Percentiles rank a stretch among this genome's conserved stretches.
Conservation (phyloP, 768 basidiomycete genomes). For the Clavulina sp. region DNA sequence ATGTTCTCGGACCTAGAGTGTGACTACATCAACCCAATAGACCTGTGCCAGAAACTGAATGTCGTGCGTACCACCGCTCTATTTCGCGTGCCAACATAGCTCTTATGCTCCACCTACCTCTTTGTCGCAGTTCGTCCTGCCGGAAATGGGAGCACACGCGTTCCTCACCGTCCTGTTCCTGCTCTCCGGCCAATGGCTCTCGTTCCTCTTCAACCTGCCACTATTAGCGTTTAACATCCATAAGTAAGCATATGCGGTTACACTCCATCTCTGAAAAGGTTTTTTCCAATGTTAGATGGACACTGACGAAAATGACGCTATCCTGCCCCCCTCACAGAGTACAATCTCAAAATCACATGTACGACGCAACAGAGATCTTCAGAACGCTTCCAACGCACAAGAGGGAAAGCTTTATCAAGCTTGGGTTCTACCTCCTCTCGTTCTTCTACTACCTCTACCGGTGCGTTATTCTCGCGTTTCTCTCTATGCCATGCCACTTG, state of each 20-base stretch:
- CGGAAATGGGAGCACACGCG: conserved; percentile 90
- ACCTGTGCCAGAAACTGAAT: conserved; percentile 98
- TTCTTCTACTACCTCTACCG: conserved; percentile 87
- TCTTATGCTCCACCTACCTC: neutral
- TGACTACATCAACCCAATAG: conserved; percentile 99
- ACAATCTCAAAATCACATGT: conserved; percentile 88
- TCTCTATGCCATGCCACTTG: conserved; percentile 2
- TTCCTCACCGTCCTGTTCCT: conserved; percentile 83
- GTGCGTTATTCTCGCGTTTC: conserved; percentile 27
- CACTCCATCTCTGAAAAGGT: neutral
- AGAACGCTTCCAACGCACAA: conserved; percentile 85
- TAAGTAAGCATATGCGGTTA: conserved; percentile 45
- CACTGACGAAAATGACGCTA: neutral
- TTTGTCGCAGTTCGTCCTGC: conserved; percentile 68
- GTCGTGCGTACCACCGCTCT: conserved; percentile 37
- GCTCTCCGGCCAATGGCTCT: conserved; percentile 87
- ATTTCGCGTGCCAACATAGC: neutral
- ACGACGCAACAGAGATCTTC: conserved; percentile 99
- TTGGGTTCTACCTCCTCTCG: conserved; percentile 81
- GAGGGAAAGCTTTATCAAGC: conserved; percentile 89
- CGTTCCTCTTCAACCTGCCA: conserved; percentile 78
- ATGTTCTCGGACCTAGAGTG: conserved; percentile 99
- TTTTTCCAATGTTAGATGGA: neutral
- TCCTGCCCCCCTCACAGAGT: conserved; percentile 36
- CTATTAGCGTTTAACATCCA: conserved; percentile 81